Conservation (phyloP, 140 eudicot species). For the Erigeron philadelphicus region DNA sequence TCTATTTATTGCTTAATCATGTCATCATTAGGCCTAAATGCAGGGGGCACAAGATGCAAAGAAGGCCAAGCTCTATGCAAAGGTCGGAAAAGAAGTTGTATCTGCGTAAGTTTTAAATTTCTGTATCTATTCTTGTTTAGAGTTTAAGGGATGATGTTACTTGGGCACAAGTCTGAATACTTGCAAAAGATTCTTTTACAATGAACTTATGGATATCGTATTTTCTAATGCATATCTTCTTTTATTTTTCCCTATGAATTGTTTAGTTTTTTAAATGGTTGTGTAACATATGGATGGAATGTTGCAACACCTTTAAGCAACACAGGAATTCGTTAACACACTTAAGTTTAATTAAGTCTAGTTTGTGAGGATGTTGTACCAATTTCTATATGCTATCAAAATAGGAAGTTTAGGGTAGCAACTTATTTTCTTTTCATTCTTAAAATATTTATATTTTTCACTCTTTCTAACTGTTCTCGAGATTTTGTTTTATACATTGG, state of each 20-base stretch:
- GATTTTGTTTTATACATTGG: not conserved
- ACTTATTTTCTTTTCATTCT: not conserved
- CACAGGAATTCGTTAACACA: not conserved
- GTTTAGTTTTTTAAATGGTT: not conserved
- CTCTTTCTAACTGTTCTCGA: not conserved
- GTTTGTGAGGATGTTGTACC: not conserved
- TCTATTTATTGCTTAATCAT: constrained; percentile 26
- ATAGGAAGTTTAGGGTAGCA: not conserved
- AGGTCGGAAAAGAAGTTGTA: constrained; percentile 87
- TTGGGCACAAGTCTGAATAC: not conserved
- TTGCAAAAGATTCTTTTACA: not conserved
- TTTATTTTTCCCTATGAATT: not conserved
- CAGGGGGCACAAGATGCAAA: constrained; percentile 82
- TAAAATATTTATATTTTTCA: not conserved
- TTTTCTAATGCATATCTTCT: not conserved
- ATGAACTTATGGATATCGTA: not conserved
- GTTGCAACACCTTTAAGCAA: not conserved
- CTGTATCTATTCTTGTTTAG: not conserved
- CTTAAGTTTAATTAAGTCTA: not conserved
- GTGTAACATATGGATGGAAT: not conserved
- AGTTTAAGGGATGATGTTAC: constrained; percentile 1
- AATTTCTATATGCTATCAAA: not conserved
- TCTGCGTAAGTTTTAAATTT: constrained; percentile 64
- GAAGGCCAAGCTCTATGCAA: constrained; percentile 67
- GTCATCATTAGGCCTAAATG: constrained; percentile 35